These are phyloP conservation scores for Ceratobasidium sp. DNA, from an alignment of 1,284 basidiomycete species.

Conservation along the genomic window DNA sequence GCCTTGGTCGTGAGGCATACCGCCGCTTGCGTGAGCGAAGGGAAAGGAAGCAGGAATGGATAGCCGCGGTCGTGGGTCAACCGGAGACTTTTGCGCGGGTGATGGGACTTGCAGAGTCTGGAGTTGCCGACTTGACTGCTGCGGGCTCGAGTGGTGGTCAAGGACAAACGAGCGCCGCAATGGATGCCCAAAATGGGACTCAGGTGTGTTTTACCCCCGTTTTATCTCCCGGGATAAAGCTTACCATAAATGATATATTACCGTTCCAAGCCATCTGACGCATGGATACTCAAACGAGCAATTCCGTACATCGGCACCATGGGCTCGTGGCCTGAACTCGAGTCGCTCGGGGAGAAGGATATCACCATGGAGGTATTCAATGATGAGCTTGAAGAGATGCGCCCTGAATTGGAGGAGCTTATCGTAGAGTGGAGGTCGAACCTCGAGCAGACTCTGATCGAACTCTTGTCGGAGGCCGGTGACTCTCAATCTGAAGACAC, in stretches of 20 bases:
- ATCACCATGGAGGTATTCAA: background rate
- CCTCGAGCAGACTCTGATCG: conserved; percentile 9
- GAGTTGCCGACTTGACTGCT: no score
- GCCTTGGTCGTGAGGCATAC: background rate
- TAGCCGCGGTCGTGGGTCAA: background rate
- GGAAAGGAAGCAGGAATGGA: background rate
- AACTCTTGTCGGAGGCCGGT: background rate
- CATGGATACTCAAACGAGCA: background rate
- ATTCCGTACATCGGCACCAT: background rate
- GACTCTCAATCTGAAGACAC: background rate
- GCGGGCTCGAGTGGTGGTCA: no score
- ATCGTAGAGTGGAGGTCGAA: conserved; percentile 5
- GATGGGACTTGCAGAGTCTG: no score
- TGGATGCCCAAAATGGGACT: no score
- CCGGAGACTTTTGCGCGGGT: no score
- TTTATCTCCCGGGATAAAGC: no score
- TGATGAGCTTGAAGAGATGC: background rate
- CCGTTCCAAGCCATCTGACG: background rate
- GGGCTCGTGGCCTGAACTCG: background rate
- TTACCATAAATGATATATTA: no score
- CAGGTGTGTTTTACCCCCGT: no score
- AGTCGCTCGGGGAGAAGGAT: background rate
- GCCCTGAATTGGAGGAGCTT: background rate
- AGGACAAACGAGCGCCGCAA: no score
- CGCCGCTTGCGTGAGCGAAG: background rate